Evolutionary conservation across 805 yeast genomes (phyloP), one percentile per base, ranked within the genome.

Genomic region (Wickerhamomyces silvicola): DNA sequence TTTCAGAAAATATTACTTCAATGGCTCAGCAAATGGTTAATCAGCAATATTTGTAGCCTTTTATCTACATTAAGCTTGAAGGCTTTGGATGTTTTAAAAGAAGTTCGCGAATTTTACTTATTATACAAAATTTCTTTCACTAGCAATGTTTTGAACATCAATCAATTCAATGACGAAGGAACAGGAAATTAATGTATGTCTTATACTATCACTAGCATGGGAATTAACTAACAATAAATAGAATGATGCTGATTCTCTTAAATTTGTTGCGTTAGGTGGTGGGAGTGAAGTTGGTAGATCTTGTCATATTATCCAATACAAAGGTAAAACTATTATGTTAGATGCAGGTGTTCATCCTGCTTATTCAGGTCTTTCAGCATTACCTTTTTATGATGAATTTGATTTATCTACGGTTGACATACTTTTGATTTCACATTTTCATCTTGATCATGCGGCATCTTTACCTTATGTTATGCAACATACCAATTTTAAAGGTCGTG

Each of bases 271-370:
- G 16, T 70, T 92, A 6, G 99, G 99, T 7, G 99, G 97, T n/a
- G 94, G 97, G 42, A 85, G 82, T 46, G 99, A 92, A 56, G 99
- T 92, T 6, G 99, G 99, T 4, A 64, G 99, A 38, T 85, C 96
- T 21, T 90, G 97, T 52, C 98, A 92, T 52, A 78, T 92, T 27
- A 66, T 92, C 20, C 88, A 83, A 45, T 92, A 81, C 60, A 87
- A 86, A 54, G 96, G 95, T 36, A 90, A 92, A 52, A 88, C 90
- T 5, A 80, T 92, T 30, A 92, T 92, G 98, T 39, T 92, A 31
- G 99, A 92, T 60, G 96, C 98, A 1, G 99, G 99, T 32, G 86
- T 92, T 19, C 99, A 92, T 59, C 99, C 99, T 2, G 98, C 95
- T 0, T 75, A 78, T 40, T 70, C 81, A 20, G 98, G 99, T 3